These are phyloP conservation scores for Rhinocladiella similis DNA, from an alignment of 2,329 filamentous ascomycete species.

Conservation along the genomic window DNA sequence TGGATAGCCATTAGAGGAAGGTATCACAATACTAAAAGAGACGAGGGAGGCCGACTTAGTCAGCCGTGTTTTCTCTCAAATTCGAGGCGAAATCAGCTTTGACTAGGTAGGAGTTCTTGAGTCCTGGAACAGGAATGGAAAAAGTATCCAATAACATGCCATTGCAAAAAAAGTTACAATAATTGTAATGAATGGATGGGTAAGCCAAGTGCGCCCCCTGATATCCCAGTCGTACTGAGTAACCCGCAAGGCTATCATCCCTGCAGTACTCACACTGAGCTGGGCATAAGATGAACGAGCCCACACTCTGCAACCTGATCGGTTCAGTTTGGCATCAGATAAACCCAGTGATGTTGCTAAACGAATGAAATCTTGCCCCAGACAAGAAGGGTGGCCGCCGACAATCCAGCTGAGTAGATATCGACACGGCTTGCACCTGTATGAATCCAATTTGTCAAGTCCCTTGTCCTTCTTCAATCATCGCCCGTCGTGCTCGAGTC, in stretches of 20 bases:
- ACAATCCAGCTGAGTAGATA: too few relatives aligned
- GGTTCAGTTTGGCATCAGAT: background rate
- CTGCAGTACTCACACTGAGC: too few relatives aligned
- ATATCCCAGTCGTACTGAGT: too few relatives aligned
- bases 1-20: background rate
- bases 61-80: background rate
- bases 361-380: background rate
- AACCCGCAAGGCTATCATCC: too few relatives aligned
- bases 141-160: constrained; percentile 1
- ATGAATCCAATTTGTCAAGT: background rate
- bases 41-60: background rate
- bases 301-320: too few relatives aligned
- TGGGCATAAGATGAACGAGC: too few relatives aligned
- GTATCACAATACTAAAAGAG: background rate
- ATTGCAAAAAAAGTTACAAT: background rate
- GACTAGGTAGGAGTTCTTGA: too few relatives aligned
- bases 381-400: too few relatives aligned
- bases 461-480: background rate
- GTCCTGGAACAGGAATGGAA: too few relatives aligned
- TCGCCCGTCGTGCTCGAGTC: background rate
- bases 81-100: background rate
- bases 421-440: background rate
- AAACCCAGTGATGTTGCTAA: background rate
- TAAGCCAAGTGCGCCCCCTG: background rate
- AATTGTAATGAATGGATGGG: background rate